Base-by-base conservation (phyloP, 1,284 basidiomycete genomes). In the Puccinia novopanici region DNA sequence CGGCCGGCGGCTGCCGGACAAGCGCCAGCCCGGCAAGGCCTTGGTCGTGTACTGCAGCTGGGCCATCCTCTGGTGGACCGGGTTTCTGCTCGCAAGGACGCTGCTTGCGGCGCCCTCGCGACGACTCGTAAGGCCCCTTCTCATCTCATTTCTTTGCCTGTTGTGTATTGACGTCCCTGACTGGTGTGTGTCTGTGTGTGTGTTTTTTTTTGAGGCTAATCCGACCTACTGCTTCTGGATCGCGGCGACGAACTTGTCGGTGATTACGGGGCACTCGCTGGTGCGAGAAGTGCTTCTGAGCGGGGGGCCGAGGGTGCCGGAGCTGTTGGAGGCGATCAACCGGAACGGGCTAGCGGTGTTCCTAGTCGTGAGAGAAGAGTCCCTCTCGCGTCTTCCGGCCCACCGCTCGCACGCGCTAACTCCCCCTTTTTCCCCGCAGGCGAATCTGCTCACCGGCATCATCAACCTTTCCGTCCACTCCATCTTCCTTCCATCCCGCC, bases 141-240 rank as follows among this genome's bases (percentile, higher is more conserved):
- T 22, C 22, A n/a, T n/a, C 30, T 27, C 52, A 40, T 70, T 40
- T 57, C 34, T 22, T 27, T 10, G 30, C 34, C 37, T 17, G 30
- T 4, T 17, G 34, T 34, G 34, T 40, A n/a, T 27, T 6, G 24
- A 75, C 24, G 19, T 76, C 40, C 73, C 34, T 34, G 34, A 34
- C 4, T 34, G 34, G 4, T 34, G 34, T 52, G 45, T 82, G 30
- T 59, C 8, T 54, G 9, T 54, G n/a, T n/a, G n/a, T n/a, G n/a
- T n/a, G n/a, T n/a, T n/a, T n/a, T n/a, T 63, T 45, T 40, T 22
- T 19, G 81, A 95, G 93, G 92, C 91, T 65, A 98, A 99, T 84
- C 83, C 94, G 34, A 89, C 91, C 1, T 99, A 99, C 85, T 90
- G 96, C 57, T 86, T 95, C 34, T 98, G 95, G 94, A 90, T 92